Percentiles rank a stretch among this genome's conserved stretches.
phyloP scores from a whole-genome alignment of 345 rosid genomes.

The Raphanus raphanistrum region DNA sequence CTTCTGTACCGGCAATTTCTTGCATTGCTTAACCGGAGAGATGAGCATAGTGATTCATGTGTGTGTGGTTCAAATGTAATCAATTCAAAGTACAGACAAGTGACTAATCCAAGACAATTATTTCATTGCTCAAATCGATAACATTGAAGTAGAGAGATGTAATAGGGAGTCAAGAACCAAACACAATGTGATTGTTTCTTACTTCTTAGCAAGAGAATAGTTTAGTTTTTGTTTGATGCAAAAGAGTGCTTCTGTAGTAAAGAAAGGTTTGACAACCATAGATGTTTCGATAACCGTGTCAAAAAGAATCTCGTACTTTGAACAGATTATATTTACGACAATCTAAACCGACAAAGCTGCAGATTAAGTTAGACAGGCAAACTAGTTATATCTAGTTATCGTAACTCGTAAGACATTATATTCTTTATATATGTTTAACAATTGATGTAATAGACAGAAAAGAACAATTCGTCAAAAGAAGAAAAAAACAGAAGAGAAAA shows the following conservation, averaged over 20 bases:
- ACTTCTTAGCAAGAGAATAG: constrained; percentile 14
- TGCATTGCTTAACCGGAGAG: not conserved
- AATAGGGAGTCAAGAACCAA: constrained; percentile 13
- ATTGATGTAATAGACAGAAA: not conserved
- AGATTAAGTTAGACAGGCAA: not conserved
- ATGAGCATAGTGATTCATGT: constrained; percentile 11
- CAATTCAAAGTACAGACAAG: not conserved
- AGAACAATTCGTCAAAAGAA: not conserved
- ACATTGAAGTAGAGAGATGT: too few species aligned
- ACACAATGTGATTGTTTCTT: constrained; percentile 22
- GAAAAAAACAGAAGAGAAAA: not conserved
- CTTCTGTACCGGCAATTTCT: constrained; percentile 16
- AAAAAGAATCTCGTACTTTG: too few species aligned
- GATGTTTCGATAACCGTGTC: too few species aligned
- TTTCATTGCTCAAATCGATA: too few species aligned
- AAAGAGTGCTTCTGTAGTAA: too few species aligned
- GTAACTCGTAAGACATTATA: not conserved
- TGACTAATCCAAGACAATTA: not conserved
- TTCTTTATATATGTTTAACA: not conserved
- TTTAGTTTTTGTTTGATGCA: constrained; percentile 22
- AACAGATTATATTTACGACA: too few species aligned
- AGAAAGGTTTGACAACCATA: too few species aligned
- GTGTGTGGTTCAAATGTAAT: constrained; percentile 16
- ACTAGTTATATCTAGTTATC: not conserved
- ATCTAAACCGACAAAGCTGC: too few species aligned